Conservation (phyloP, 495 filamentous ascomycete genomes). For the Penicillium antarcticum region DNA sequence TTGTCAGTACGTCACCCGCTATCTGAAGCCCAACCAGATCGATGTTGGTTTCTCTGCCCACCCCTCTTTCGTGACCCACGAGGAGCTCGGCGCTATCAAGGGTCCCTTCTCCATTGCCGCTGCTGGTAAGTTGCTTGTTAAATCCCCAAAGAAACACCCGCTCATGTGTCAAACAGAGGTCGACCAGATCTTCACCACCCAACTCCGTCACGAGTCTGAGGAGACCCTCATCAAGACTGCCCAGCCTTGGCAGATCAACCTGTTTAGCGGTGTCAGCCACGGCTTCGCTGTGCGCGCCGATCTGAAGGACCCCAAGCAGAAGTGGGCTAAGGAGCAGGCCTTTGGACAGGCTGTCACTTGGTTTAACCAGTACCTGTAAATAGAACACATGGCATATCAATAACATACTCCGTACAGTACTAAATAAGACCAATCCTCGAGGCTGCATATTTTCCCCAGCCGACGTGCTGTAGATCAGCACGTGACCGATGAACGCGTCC, state of each 20-base stretch:
- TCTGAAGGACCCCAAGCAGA: slow-evolving; percentile 53
- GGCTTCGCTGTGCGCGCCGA: slow-evolving; percentile 79
- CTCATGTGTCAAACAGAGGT: slow-evolving; percentile 49
- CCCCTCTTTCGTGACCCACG: slow-evolving; percentile 71
- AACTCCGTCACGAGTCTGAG: slow-evolving; percentile 65
- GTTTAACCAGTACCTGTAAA: slow-evolving; percentile 64
- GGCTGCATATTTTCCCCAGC: background rate
- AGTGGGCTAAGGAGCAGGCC: slow-evolving; percentile 82
- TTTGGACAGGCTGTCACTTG: slow-evolving; percentile 76
- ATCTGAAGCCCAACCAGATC: slow-evolving; percentile 44
- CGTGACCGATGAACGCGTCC: background rate
- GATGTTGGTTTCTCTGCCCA: slow-evolving; percentile 74
- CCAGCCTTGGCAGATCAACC: slow-evolving; percentile 74
- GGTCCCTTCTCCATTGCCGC: slow-evolving; percentile 75
- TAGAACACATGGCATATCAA: background rate
- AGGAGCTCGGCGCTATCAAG: slow-evolving; percentile 68
- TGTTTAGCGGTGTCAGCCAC: slow-evolving; percentile 73
- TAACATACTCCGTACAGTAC: too few relatives aligned
- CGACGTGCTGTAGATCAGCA: too few relatives aligned
- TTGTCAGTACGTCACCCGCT: slow-evolving; percentile 39
- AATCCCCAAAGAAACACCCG: background rate
- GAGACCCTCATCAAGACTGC: slow-evolving; percentile 57
- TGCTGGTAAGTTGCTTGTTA: slow-evolving; percentile 48
- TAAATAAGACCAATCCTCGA: background rate
- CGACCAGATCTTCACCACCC: slow-evolving; percentile 73